phyloP scores from a whole-genome alignment of 176 grass and related monocot genomes.

The Aegilops longissima region DNA sequence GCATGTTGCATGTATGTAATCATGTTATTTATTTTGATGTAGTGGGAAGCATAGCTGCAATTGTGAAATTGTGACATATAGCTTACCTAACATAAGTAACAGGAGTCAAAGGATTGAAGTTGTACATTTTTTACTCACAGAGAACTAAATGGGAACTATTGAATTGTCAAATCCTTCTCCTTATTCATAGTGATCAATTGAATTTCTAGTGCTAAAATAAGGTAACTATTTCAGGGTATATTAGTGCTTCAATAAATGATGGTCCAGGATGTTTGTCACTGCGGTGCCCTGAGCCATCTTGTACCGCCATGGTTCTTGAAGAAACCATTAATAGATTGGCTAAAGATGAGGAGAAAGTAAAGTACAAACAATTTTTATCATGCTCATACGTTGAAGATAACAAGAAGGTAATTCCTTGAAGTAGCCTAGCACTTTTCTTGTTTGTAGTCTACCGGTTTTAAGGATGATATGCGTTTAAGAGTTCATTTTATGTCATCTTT shows the following conservation, averaged over 20 bases:
- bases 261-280: slow-evolving; percentile 90
- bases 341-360: slow-evolving; percentile 63
- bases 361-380: slow-evolving; percentile 67
- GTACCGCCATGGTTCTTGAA: slow-evolving; percentile 62
- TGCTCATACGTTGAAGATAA: slow-evolving; percentile 90
- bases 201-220: slow-evolving; percentile 24
- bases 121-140: not conserved
- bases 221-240: slow-evolving; percentile 73
- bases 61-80: not conserved
- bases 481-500: not conserved
- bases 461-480: not conserved
- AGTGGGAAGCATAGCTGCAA: not conserved
- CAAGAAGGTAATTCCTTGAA: slow-evolving; percentile 60
- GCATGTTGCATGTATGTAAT: slow-evolving; percentile 6
- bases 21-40: not conserved
- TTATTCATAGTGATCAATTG: not conserved
- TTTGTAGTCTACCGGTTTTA: not conserved
- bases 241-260: slow-evolving; percentile 61
- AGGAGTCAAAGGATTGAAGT: not conserved
- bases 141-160: not conserved
- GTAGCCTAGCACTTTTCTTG: not conserved
- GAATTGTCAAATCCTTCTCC: not conserved
- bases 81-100: not conserved
- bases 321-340: slow-evolving; percentile 65
- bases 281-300: slow-evolving; percentile 88